Percentiles rank a stretch among this genome's conserved stretches.
Conservation (phyloP, 169 alveolate genomes). For the Eimeria necatrix region DNA sequence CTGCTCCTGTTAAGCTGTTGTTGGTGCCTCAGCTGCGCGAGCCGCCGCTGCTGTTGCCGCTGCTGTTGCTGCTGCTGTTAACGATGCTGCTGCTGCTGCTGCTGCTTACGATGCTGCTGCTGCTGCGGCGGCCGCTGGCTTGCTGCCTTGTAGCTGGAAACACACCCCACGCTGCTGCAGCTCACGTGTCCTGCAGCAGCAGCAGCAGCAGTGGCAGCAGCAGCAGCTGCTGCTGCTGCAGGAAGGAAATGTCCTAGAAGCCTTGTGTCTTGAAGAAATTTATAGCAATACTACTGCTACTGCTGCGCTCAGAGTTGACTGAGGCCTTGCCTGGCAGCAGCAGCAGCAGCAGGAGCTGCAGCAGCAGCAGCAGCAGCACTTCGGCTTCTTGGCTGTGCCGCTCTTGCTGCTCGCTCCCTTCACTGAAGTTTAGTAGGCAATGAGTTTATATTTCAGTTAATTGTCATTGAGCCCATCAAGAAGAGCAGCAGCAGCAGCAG, state of each 20-base stretch:
- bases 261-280: no score
- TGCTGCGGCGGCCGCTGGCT: background rate
- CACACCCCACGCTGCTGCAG: no score
- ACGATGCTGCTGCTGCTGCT: no score
- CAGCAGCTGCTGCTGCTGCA: no score
- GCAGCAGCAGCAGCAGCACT: no score
- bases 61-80: background rate
- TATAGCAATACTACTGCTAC: no score
- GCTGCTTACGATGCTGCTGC: no score
- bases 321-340: no score
- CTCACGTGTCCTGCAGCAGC: background rate
- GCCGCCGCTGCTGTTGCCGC: background rate
- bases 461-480: background rate
- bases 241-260: no score
- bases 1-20: background rate
- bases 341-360: background rate
- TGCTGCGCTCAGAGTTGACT: no score
- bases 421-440: background rate
- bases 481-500: background rate
- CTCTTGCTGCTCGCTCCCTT: background rate
- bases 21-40: background rate
- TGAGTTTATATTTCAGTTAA: background rate
- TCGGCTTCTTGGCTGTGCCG: no score
- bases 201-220: no score
- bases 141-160: background rate